Base-by-base conservation (phyloP, 768 basidiomycete genomes). In the Brasilioporus rufonigricans region DNA sequence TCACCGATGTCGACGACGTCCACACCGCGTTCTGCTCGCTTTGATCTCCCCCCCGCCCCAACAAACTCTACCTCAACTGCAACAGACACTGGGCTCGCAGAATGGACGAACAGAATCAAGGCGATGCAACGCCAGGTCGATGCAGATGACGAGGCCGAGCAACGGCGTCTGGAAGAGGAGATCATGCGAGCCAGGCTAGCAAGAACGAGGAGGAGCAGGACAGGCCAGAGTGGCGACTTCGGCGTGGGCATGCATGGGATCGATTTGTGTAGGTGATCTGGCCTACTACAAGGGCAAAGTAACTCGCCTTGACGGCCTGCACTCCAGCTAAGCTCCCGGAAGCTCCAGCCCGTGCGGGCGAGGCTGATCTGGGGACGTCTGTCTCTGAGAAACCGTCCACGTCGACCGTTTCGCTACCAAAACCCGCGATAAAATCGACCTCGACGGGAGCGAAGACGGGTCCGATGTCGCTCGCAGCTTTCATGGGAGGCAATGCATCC, bases 71-170 rank as follows among this genome's bases (percentile, higher is more conserved):
- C 21, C 32, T 53, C 65, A 5, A 36, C 59, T 8, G 47, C 64
- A 18, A 76, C 84, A 19, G 88, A 89, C 61, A 74, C 77, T 4
- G 85, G 82, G 46, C 76, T 91, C n/a, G 79, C 88, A 16, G 88
- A 92, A 68, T 92, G 90, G 90, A 81, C 89, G 14, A 85, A 74
- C 71, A 86, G 80, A 75, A 90, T 93, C 68, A 87, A 86, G 67
- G 87, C 83, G 16, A 72, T 92, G 69, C 90, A 91, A 66, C 80
- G 83, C 55, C 87, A 91, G 62, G 86, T 91, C 24, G 90, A 93
- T 58, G 84, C 85, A 14, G 86, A 90, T 57, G 89, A 91, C 54
- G 89, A 89, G 65, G 81, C 78, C 7, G 91, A 93, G 62, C 83
- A 89, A 65, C 81, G 78, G 47, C 77, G 84, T 51, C 77, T 93